A percentile compares a stretch with the other conserved stretches of the same genome.
Conservation (phyloP, 768 basidiomycete species). For the Boletus eberwhitei region DNA sequence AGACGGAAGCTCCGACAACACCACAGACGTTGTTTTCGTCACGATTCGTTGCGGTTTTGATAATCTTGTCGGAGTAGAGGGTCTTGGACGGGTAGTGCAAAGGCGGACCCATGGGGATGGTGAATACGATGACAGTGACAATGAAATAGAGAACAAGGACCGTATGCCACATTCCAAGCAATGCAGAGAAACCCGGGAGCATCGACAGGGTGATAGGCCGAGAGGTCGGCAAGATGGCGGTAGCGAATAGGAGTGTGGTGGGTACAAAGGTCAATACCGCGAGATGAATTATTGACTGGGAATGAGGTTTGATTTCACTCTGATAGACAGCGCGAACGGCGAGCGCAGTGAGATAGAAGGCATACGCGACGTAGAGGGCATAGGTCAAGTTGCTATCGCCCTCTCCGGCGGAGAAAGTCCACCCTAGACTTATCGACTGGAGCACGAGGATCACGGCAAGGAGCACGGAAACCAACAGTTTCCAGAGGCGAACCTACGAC, state of each 20-base stretch:
- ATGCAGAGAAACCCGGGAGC: constrained; percentile 20
- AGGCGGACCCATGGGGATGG: constrained; percentile 68
- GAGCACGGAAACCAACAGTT: constrained; percentile 47
- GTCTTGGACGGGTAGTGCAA: constrained; percentile 69
- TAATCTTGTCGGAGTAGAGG: constrained; percentile 72
- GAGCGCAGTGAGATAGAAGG: constrained; percentile 57
- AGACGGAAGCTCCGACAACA: constrained; percentile 43
- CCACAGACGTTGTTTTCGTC: constrained; percentile 77
- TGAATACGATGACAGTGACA: constrained; percentile 40
- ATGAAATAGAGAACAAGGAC: constrained; percentile 49
- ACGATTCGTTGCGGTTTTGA: constrained; percentile 55
- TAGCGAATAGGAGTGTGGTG: constrained; percentile 39
- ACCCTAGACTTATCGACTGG: constrained; percentile 55
- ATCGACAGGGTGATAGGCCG: constrained; percentile 33
- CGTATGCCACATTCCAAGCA: constrained; percentile 48
- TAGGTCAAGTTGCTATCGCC: constrained; percentile 34
- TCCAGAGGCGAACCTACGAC: constrained; percentile 56
- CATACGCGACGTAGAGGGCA: constrained; percentile 48
- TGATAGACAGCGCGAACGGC: constrained; percentile 48
- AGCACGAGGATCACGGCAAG: constrained; percentile 47
- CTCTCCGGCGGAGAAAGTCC: constrained; percentile 32
- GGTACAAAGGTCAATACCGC: constrained; percentile 52
- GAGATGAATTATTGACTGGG: constrained; percentile 60
- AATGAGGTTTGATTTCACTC: constrained; percentile 37
- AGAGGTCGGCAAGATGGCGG: constrained; percentile 56